A percentile compares a stretch with the other conserved stretches of the same genome.
Evolutionary conservation across 345 rosid genomes (phyloP).

Genomic region (Hibiscus trionum): DNA sequence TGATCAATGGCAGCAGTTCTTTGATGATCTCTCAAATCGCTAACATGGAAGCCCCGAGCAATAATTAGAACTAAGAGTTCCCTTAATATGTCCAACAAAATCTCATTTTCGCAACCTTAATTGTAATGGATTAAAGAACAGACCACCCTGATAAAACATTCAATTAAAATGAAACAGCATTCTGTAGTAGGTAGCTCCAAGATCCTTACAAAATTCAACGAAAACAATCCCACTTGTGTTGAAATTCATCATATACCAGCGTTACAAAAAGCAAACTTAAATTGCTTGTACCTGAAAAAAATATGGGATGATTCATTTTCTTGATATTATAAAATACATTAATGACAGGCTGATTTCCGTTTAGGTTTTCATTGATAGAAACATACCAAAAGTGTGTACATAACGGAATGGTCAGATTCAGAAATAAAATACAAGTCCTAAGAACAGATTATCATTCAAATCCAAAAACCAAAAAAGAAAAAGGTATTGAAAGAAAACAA

Average conservation of each 20-base stretch:
- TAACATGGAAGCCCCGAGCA: no score
- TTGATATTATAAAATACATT: background rate
- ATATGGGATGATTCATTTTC: background rate
- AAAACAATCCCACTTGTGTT: background rate
- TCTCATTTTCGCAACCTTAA: background rate
- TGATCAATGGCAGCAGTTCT: background rate
- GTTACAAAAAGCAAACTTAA: no score
- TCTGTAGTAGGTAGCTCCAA: background rate
- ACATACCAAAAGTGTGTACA: background rate
- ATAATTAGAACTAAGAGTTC: no score
- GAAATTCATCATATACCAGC: background rate
- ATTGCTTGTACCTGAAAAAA: background rate
- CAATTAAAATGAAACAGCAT: background rate
- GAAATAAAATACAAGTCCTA: background rate
- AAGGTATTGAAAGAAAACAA: no score
- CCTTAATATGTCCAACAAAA: background rate
- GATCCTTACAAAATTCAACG: background rate
- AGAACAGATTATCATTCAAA: no score
- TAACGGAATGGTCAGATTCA: background rate
- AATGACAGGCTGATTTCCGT: background rate
- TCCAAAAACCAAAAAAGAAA: no score
- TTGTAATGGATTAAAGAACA: background rate
- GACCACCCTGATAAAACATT: background rate
- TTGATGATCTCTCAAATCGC: no score
- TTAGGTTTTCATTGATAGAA: background rate